These are phyloP conservation scores for Solanum chacoense DNA, from an alignment of 305 asterid genomes.

Conservation along the genomic window DNA sequence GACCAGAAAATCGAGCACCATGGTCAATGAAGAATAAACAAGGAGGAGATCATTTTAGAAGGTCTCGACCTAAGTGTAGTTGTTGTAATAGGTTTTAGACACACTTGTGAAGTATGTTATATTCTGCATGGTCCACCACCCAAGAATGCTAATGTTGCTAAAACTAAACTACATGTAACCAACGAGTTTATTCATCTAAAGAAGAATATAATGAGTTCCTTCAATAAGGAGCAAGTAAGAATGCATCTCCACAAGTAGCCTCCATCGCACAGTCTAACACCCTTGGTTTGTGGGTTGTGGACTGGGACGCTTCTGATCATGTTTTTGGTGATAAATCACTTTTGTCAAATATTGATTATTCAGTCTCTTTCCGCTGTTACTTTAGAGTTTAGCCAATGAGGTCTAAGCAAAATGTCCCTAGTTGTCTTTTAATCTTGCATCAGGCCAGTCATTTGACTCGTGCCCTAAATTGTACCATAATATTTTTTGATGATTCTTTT, in stretches of 20 bases:
- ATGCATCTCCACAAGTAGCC: background rate
- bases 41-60: background rate
- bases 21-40: background rate
- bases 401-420: background rate
- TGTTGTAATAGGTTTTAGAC: background rate
- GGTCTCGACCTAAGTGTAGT: background rate
- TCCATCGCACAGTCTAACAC: background rate
- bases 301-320: background rate
- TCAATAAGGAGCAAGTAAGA: background rate
- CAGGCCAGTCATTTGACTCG: background rate
- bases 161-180: background rate
- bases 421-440: background rate
- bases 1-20: background rate
- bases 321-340: background rate
- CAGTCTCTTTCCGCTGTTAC: background rate
- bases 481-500: background rate
- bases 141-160: background rate
- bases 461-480: background rate
- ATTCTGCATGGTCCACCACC: background rate
- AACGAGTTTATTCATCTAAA: background rate
- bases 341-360: background rate
- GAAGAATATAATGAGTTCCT: background rate
- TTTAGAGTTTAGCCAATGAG: too few species aligned
- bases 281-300: background rate
- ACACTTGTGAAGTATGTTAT: background rate